Evolutionary conservation across 352 stramenopile species (phyloP).

Genomic region (Nothophytophthora sp.): DNA sequence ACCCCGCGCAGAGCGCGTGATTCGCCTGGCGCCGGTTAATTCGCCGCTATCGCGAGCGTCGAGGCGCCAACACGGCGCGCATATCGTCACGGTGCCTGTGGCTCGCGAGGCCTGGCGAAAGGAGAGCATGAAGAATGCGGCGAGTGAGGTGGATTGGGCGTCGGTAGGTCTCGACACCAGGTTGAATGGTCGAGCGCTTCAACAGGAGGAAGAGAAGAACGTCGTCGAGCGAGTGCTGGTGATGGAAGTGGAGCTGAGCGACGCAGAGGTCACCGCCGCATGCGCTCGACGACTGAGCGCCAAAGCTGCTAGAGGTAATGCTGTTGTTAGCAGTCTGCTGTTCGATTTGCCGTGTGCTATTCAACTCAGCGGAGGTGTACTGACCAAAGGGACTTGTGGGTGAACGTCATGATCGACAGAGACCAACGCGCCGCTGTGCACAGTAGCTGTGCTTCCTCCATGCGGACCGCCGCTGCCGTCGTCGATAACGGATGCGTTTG

Average conservation of each 20-base stretch:
- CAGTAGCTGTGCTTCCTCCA: slow-evolving; percentile 24
- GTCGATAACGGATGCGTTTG: slow-evolving; percentile 12
- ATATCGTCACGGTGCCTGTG: slow-evolving; percentile 33
- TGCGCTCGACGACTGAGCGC: slow-evolving; percentile 8
- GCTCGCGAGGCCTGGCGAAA: slow-evolving; percentile 3
- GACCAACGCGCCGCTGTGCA: slow-evolving; percentile 7
- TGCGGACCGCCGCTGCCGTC: slow-evolving; percentile 4
- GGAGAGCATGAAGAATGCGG: neutral
- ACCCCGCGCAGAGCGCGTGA: slow-evolving; percentile 32
- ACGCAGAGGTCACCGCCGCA: slow-evolving; percentile 10
- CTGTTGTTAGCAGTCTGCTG: neutral
- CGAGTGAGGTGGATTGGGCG: slow-evolving; percentile 20
- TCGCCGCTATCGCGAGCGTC: slow-evolving; percentile 48
- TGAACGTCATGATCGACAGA: neutral
- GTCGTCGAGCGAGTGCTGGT: slow-evolving; percentile 18
- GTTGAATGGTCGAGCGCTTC: no score
- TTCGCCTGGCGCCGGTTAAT: slow-evolving; percentile 45
- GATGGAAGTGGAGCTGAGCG: slow-evolving; percentile 42
- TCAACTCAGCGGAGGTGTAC: no score
- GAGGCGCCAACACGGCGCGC: slow-evolving; percentile 42
- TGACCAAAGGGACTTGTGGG: no score
- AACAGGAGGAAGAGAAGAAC: slow-evolving; percentile 1
- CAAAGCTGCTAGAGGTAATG: neutral
- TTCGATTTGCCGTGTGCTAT: no score
- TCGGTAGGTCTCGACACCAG: slow-evolving; percentile 12